Evolutionary conservation across 345 rosid species (phyloP).

Genomic region (Kernera saxatilis): DNA sequence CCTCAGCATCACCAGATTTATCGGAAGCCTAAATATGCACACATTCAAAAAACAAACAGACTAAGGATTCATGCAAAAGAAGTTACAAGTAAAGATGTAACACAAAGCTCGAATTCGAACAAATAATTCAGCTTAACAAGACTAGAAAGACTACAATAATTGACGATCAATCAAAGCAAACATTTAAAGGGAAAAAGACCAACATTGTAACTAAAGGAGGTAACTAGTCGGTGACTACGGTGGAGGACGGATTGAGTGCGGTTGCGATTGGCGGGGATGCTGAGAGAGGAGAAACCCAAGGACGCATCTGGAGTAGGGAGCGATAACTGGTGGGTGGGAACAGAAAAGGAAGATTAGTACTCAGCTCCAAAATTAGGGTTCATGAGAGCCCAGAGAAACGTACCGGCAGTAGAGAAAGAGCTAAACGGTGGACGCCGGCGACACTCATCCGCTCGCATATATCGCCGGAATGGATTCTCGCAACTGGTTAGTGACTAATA

Average conservation of each 20-base stretch:
- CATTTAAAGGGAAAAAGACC: background rate
- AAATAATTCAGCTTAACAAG: background rate
- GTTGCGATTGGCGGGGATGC: background rate
- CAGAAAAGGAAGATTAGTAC: background rate
- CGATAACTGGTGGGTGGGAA: background rate
- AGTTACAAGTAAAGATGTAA: background rate
- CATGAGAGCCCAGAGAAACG: background rate
- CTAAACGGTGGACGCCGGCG: slow-evolving; percentile 8
- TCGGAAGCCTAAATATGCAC: slow-evolving; percentile 12
- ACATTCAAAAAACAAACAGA: background rate
- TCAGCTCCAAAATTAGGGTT: background rate
- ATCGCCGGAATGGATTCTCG: background rate
- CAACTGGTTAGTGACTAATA: background rate
- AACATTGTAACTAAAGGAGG: slow-evolving; percentile 6
- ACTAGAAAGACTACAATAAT: background rate
- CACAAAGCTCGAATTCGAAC: background rate
- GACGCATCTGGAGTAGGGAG: background rate
- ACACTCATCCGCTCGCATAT: slow-evolving; percentile 15
- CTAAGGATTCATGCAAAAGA: background rate
- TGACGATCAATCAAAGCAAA: background rate
- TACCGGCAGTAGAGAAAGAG: slow-evolving; percentile 14
- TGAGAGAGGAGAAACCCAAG: background rate
- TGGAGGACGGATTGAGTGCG: background rate
- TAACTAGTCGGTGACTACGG: background rate
- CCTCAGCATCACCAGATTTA: slow-evolving; percentile 5